phyloP scores from a whole-genome alignment of 306 rosid genomes.

The Vicia sativa region DNA sequence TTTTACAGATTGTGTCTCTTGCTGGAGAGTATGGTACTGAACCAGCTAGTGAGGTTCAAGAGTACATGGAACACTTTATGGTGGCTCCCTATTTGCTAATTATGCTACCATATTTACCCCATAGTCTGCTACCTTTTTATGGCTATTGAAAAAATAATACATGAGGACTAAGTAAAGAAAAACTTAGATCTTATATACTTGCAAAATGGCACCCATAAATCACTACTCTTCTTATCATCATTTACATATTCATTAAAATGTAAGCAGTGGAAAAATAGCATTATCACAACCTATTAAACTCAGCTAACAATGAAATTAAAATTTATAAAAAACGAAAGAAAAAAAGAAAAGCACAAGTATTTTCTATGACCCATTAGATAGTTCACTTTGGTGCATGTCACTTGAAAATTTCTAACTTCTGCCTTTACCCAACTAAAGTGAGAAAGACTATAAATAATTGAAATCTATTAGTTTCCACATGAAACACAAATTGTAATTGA shows the following conservation, averaged over 20 bases:
- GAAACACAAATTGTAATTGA: constrained; percentile 25
- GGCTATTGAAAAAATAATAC: not conserved
- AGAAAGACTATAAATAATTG: not conserved
- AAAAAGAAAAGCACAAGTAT: not conserved
- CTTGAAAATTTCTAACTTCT: too few relatives aligned
- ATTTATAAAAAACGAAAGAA: not conserved
- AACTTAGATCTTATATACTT: too few relatives aligned
- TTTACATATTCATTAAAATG: too few relatives aligned
- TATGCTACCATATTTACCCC: constrained; percentile 15
- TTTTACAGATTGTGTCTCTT: constrained; percentile 36
- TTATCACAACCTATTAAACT: not conserved
- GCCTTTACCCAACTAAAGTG: too few relatives aligned
- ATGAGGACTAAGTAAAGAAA: not conserved
- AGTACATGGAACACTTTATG: constrained; percentile 37
- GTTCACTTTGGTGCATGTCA: too few relatives aligned
- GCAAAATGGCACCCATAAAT: not conserved
- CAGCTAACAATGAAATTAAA: not conserved
- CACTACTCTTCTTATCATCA: not conserved
- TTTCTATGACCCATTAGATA: not conserved
- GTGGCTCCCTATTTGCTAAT: constrained; percentile 31
- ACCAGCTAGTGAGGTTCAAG: constrained; percentile 46
- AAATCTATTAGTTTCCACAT: not conserved
- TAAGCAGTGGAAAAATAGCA: too few relatives aligned
- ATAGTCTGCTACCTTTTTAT: constrained; percentile 13
- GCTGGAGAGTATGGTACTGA: constrained; percentile 30